These are phyloP conservation scores for Polychytrium aggregatum DNA, from an alignment of 192 early-diverging fungal species.

Conservation along the genomic window DNA sequence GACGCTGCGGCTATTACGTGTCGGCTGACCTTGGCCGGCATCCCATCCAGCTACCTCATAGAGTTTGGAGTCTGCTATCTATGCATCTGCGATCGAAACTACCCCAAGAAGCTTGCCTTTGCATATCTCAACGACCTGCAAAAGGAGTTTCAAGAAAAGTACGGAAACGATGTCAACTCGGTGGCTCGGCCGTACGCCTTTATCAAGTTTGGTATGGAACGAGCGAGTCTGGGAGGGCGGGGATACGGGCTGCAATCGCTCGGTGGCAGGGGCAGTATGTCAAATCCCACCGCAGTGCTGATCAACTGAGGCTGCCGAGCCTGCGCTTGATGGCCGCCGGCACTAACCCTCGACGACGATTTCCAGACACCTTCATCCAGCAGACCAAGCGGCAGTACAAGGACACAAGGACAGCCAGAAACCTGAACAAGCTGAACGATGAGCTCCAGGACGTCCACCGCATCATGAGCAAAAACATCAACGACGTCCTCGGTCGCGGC, in stretches of 20 bases:
- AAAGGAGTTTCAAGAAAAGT: constrained; percentile 86
- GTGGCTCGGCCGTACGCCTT: constrained; percentile 92
- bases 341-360: too few species aligned
- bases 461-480: constrained; percentile 98
- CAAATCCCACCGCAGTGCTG: too few species aligned
- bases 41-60: constrained; percentile 75
- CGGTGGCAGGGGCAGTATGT: too few species aligned
- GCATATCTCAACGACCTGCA: constrained; percentile 90
- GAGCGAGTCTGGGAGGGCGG: too few species aligned
- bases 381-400: constrained; percentile 95
- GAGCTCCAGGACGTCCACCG: constrained; percentile 92
- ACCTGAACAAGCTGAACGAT: constrained; percentile 86
- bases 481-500: constrained; percentile 85
- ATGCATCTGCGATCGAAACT: constrained; percentile 84
- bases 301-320: too few species aligned
- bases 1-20: too few species aligned
- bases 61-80: constrained; percentile 90
- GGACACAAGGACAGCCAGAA: constrained; percentile 84
- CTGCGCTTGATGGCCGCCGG: too few species aligned
- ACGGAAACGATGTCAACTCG: constrained; percentile 80
- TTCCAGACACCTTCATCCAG: constrained; percentile 95
- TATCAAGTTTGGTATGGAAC: constrained; percentile 78
- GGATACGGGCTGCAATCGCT: too few species aligned
- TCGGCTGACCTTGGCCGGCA: too few species aligned
- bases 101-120: constrained; percentile 81